Percentiles rank a stretch among this genome's conserved stretches.
phyloP scores from a whole-genome alignment of 805 yeast genomes.

The Yamadazyma nakazawae region DNA sequence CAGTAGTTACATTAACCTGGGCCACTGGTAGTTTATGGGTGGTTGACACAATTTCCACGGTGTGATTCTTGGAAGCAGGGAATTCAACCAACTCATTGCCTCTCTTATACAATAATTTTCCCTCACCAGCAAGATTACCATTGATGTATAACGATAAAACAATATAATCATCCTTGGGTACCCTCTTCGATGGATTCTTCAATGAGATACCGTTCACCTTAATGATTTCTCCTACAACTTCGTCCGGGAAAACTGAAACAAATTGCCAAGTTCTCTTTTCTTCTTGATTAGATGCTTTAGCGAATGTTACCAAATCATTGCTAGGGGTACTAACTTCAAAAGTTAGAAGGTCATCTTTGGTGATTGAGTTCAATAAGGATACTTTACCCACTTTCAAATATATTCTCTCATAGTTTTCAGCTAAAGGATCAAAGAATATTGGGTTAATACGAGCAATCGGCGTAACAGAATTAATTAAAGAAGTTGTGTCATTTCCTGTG shows the following conservation, averaged over 20 bases:
- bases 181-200: conserved; percentile 30
- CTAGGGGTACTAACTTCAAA: conserved; percentile 53
- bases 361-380: conserved; percentile 24
- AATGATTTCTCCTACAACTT: conserved; percentile 67
- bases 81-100: conserved; percentile 48
- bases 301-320: conserved; percentile 48
- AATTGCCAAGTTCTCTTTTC: conserved; percentile 60
- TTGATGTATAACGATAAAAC: conserved; percentile 57
- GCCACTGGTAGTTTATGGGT: conserved; percentile 37
- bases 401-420: conserved; percentile 55
- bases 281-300: conserved; percentile 65
- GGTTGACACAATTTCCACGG: conserved; percentile 42
- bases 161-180: conserved; percentile 50
- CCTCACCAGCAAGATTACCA: conserved; percentile 60
- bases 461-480: conserved; percentile 32
- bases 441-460: conserved; percentile 67
- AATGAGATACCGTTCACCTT: conserved; percentile 56
- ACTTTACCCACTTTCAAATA: conserved; percentile 58
- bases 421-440: conserved; percentile 61
- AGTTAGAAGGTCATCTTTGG: conserved; percentile 45
- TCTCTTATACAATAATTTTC: conserved; percentile 49
- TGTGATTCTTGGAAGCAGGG: conserved; percentile 38
- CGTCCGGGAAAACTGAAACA: conserved; percentile 68
- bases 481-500: background rate
- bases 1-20: conserved; percentile 53